Evolutionary conservation across 139 green algal species (phyloP), one percentile per base, ranked within the genome.

Genomic region (Closterium sp.): DNA sequence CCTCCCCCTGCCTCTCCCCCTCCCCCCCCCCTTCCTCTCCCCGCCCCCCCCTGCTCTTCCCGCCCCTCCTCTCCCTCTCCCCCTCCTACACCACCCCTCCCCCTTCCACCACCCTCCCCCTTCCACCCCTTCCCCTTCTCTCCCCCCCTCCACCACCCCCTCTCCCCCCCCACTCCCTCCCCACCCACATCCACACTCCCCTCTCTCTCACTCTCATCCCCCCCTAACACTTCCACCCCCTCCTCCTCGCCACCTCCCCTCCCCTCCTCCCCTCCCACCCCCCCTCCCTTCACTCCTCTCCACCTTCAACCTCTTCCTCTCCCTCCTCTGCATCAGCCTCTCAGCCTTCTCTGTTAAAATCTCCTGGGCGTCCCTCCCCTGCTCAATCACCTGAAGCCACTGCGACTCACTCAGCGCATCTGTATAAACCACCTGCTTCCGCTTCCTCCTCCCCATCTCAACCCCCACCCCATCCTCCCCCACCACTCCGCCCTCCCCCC

Each of bases 401-500:
- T 95, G 94, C 70, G 30, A 19, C 70, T 95, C 94, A 24, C 30
- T 95, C 31, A 95, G 70, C 62, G 42, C 86, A 32, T 95, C 94
- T 34, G 70, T 30, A 86, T 96, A 95, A 30, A 93, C 70, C 19
- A 93, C 86, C 22, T 87, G 30, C 70, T 90, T 95, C 24, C 93
- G 38, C 93, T 91, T 94, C 38, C 94, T 92, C 93, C 86, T 95
- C 21, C 89, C 38, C 31, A 92, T 42, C 31, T 28, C 30, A 10
- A 42, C 13, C 31, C 70, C 34, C 28, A 0, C 86, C 4, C 50
- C 88, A 30, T 27, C 28, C 28, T 89, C 31, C 21, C 30, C 86
- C 31, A n/a, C n/a, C n/a, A 31, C 89, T 19, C 9, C 86, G 2
- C 91, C 90, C 17, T 29, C 27, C 38, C 9, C 88, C 17, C 50